phyloP scores from a whole-genome alignment of 441 rosid species.

The Populus hybrid region DNA sequence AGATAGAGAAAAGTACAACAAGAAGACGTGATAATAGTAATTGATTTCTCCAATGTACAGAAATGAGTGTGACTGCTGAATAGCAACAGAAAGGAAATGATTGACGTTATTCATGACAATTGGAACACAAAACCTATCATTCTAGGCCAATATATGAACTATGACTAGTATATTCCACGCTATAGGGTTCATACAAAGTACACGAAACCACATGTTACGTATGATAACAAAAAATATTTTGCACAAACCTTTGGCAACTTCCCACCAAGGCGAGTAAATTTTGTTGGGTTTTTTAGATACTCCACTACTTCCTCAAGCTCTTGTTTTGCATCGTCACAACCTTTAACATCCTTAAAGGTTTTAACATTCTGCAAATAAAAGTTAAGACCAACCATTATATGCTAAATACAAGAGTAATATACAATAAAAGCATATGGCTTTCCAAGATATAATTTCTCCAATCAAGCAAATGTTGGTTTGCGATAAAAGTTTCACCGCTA shows the following conservation, averaged over 20 bases:
- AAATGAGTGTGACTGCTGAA: neutral
- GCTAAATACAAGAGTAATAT: conserved; percentile 12
- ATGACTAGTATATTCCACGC: neutral
- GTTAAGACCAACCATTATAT: neutral
- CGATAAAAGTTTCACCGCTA: neutral
- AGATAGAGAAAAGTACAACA: neutral
- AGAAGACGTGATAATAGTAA: neutral
- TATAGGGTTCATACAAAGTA: neutral
- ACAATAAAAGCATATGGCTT: neutral
- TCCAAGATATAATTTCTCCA: neutral
- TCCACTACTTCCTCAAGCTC: conserved; percentile 99
- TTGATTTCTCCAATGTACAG: too few relatives aligned
- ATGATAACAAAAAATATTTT: conserved; percentile 9
- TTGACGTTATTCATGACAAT: neutral
- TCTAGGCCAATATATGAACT: neutral
- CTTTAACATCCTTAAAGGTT: conserved; percentile 99
- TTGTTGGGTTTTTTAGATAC: conserved; percentile 89
- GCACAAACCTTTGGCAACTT: conserved; percentile 90
- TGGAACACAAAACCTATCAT: neutral
- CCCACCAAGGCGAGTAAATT: conserved; percentile 98
- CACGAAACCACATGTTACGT: neutral
- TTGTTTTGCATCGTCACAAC: conserved; percentile 99
- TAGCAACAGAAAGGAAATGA: neutral
- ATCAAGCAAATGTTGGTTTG: neutral
- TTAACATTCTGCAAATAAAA: conserved; percentile 72